Percentiles rank a stretch among this genome's conserved stretches.
Conservation (phyloP, 768 basidiomycete species). For the Termitomyces sp. region DNA sequence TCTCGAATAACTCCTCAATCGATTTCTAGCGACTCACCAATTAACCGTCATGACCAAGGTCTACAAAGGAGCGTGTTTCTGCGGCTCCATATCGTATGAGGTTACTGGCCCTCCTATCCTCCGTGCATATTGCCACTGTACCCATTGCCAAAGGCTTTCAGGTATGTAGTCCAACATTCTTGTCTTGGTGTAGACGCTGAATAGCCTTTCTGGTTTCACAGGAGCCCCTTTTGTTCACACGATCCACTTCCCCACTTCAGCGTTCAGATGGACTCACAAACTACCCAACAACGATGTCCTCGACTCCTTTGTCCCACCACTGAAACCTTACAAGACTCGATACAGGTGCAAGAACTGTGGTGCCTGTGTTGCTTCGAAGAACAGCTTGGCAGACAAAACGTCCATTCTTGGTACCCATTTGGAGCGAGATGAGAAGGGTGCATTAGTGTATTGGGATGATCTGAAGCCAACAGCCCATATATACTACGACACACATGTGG, state of each 20-base stretch:
- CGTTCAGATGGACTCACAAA: slow-evolving; percentile 53
- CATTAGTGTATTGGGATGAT: slow-evolving; percentile 47
- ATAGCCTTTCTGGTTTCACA: slow-evolving; percentile 15
- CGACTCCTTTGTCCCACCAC: slow-evolving; percentile 44
- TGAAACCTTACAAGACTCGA: slow-evolving; percentile 58
- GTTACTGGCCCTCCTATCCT: slow-evolving; percentile 46
- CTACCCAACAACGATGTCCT: slow-evolving; percentile 31
- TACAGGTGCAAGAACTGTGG: slow-evolving; percentile 65
- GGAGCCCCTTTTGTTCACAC: slow-evolving; percentile 63
- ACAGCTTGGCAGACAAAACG: slow-evolving; percentile 42
- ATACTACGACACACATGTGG: slow-evolving; percentile 61
- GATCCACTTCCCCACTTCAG: slow-evolving; percentile 46
- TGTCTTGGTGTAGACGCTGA: not conserved
- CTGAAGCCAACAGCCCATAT: slow-evolving; percentile 63
- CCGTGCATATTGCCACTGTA: slow-evolving; percentile 69
- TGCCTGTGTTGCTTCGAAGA: slow-evolving; percentile 46
- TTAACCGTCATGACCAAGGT: slow-evolving; percentile 16
- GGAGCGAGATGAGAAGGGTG: slow-evolving; percentile 48
- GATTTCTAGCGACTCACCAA: not conserved
- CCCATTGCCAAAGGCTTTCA: slow-evolving; percentile 59
- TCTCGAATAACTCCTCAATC: not conserved
- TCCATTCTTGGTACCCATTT: slow-evolving; percentile 60
- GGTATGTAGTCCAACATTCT: slow-evolving; percentile 29
- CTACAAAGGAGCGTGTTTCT: slow-evolving; percentile 56
- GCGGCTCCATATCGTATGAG: slow-evolving; percentile 46